Evolutionary conservation across 352 stramenopile species (phyloP), one percentile per base, ranked within the genome.

Genomic region (Phytopythium kandeliae): DNA sequence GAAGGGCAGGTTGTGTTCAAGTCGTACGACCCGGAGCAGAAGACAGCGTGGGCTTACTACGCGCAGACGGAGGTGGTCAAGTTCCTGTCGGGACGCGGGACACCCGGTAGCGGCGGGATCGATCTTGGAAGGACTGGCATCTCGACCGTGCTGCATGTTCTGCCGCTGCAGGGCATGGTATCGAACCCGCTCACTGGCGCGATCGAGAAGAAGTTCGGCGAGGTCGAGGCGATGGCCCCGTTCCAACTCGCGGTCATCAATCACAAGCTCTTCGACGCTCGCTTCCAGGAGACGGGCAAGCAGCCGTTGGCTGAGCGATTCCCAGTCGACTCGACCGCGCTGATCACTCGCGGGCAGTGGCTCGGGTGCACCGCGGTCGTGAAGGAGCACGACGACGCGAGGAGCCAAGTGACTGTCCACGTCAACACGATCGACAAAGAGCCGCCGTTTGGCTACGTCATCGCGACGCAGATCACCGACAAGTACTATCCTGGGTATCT

Each of bases 361-460:
- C 92, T 93, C 40, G 79, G 84, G 16, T 98, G 96, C 36, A 92
- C 73, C 3, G 91, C 97, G 34, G 70, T 96, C 13, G 81, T 89
- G 16, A 65, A 76, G 44, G 60, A 68, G 10, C 62, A 65, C 16
- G 57, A 78, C 48, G 68, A 83, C 43, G 60, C 67, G 1, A 72
- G 97, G 17, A 85, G 93, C 53, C 60, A 67, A 47, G 92, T 98
- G 4, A 95, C 89, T 19, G 90, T 98, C 11, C 61, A 87, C 48
- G 78, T 97, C 13, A 78, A 96, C 41, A 96, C 93, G 21, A 94
- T 96, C 53, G 96, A 99, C 45, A 77, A 78, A 54, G 79, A 91
- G 65, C 94, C 95, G 11, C 96, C 96, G n/a, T 99, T 99, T 74
- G 96, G 96, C 17, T 89, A 98, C 42, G 85, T 92, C 8, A 93